Evolutionary conservation across 176 grass and related monocot genomes (phyloP).

Genomic region (Phragmites australis): DNA sequence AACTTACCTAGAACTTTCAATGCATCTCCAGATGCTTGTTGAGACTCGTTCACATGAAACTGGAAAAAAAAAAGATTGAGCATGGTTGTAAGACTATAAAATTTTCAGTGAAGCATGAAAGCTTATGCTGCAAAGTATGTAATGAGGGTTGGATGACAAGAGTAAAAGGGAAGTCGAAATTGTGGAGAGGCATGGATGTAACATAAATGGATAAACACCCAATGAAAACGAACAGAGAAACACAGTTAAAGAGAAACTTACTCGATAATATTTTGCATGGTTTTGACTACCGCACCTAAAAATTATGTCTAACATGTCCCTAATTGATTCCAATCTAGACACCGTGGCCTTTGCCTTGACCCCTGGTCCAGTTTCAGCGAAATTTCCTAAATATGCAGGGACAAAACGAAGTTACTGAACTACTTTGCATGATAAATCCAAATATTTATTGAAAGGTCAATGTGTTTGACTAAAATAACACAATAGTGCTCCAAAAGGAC

Average conservation of each 20-base stretch:
- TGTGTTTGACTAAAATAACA: slow-evolving; percentile 25
- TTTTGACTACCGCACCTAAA: slow-evolving; percentile 85
- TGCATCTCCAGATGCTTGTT: slow-evolving; percentile 59
- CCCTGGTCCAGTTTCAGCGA: slow-evolving; percentile 47
- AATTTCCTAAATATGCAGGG: slow-evolving; percentile 62
- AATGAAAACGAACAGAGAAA: slow-evolving; percentile 27
- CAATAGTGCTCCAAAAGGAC: slow-evolving; percentile 6
- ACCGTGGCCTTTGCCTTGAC: slow-evolving; percentile 64
- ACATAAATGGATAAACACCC: slow-evolving; percentile 4
- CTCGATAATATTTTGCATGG: slow-evolving; percentile 90
- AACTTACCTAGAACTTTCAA: slow-evolving; percentile 67
- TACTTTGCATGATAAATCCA: slow-evolving; percentile 14
- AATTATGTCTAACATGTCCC: slow-evolving; percentile 83
- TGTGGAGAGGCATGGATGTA: slow-evolving; percentile 7
- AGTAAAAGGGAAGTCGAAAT: slow-evolving; percentile 32
- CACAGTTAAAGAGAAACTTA: slow-evolving; percentile 50
- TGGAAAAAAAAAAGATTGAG: slow-evolving; percentile 48
- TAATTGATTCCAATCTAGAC: slow-evolving; percentile 86
- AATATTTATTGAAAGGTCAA: slow-evolving; percentile 19
- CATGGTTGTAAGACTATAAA: slow-evolving; percentile 17
- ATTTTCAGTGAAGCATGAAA: slow-evolving; percentile 28
- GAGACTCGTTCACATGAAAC: slow-evolving; percentile 96
- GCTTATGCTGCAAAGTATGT: slow-evolving; percentile 14
- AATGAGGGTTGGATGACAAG: slow-evolving; percentile 27
- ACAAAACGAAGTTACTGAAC: slow-evolving; percentile 29